Evolutionary conservation across 2,329 filamentous ascomycete genomes (phyloP).

Genomic region (Aspergillus pseudotamarii): DNA sequence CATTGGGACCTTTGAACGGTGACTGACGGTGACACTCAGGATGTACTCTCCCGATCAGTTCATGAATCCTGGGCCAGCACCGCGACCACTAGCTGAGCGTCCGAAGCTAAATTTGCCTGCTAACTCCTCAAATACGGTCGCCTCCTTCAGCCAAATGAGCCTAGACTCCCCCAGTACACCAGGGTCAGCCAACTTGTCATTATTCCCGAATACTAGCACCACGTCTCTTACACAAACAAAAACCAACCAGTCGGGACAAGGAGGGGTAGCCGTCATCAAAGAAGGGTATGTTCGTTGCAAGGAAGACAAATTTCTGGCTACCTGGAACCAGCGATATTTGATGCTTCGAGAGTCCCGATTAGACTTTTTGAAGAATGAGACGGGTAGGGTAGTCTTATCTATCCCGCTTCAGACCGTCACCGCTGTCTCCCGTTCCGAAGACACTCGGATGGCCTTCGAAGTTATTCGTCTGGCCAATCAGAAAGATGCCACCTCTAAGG

Average conservation of each 20-base stretch:
- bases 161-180: conserved; percentile 67
- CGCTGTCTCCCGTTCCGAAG: conserved; percentile 87
- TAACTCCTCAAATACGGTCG: conserved; percentile 68
- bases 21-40: conserved; percentile 21
- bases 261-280: conserved; percentile 74
- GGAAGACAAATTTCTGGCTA: conserved; percentile 78
- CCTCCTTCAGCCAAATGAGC: conserved; percentile 70
- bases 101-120: conserved; percentile 77
- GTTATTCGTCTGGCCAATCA: conserved; percentile 70
- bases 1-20: background rate
- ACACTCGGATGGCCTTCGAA: conserved; percentile 89
- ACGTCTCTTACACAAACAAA: conserved; percentile 66
- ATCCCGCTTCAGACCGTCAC: conserved; percentile 85
- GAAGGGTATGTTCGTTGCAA: conserved; percentile 64
- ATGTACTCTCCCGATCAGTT: conserved; percentile 70
- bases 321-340: conserved; percentile 88
- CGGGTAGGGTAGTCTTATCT: conserved; percentile 82
- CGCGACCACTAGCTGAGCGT: conserved; percentile 81
- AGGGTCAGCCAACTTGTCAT: conserved; percentile 54
- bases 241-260: conserved; percentile 64
- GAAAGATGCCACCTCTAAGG: conserved; percentile 65
- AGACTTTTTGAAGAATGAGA: conserved; percentile 91
- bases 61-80: conserved; percentile 96
- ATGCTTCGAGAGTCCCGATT: conserved; percentile 90
- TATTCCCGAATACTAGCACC: conserved; percentile 71